phyloP scores from a whole-genome alignment of 495 filamentous ascomycete genomes.

The Pyrenula massariospora region DNA sequence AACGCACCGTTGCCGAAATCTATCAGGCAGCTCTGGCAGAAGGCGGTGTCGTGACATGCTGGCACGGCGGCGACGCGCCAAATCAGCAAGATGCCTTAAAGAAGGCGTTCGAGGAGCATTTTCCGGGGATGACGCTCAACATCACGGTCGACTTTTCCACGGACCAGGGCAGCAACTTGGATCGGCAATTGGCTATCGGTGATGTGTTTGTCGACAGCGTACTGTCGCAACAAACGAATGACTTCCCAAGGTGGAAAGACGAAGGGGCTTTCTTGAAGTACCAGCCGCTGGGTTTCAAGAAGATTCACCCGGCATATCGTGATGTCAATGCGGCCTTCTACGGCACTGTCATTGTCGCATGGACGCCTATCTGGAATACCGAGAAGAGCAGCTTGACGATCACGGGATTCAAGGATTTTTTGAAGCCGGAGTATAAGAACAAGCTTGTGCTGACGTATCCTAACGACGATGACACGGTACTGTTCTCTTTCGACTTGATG shows the following conservation, averaged over 20 bases:
- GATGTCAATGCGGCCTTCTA: slow-evolving; percentile 13
- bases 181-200: no score
- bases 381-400: no score
- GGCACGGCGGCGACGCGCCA: slow-evolving; percentile 21
- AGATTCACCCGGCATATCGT: slow-evolving; percentile 10
- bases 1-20: slow-evolving; percentile 17
- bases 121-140: no score
- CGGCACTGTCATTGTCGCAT: slow-evolving; percentile 8
- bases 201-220: slow-evolving; percentile 17
- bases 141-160: no score
- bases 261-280: slow-evolving; percentile 20
- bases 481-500: no score
- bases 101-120: slow-evolving; percentile 13
- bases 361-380: slow-evolving; percentile 13
- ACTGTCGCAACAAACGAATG: slow-evolving; percentile 19
- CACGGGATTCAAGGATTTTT: slow-evolving; percentile 13
- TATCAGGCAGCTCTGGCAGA: slow-evolving; percentile 18
- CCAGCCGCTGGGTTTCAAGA: slow-evolving; percentile 14
- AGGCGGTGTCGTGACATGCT: slow-evolving; percentile 18
- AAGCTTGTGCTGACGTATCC: slow-evolving; percentile 22
- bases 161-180: no score
- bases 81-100: slow-evolving; percentile 14
- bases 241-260: slow-evolving; percentile 20
- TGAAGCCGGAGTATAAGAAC: slow-evolving; percentile 17
- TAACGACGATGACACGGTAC: no score